A percentile compares a stretch with the other conserved stretches of the same genome.
These are phyloP conservation scores for Leptographium lundbergii DNA, from an alignment of 2,329 filamentous ascomycete genomes.

Conservation along the genomic window DNA sequence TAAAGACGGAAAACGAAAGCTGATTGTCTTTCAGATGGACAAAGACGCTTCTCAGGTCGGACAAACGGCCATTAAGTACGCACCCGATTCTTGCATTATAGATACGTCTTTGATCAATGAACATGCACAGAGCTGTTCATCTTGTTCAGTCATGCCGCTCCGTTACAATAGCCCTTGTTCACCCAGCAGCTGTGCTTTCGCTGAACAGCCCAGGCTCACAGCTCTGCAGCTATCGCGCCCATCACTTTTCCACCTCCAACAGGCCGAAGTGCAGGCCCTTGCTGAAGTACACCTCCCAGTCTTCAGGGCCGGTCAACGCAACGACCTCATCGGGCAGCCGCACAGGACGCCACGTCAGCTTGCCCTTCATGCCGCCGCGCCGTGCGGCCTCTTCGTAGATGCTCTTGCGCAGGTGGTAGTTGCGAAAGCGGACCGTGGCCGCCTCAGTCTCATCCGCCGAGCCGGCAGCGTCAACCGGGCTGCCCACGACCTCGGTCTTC, in stretches of 20 bases:
- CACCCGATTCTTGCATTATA: too few relatives aligned
- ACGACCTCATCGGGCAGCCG: slow-evolving; percentile 12
- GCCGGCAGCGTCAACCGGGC: not conserved
- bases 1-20: not conserved
- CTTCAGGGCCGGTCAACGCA: not conserved
- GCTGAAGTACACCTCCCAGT: slow-evolving; percentile 4
- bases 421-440: slow-evolving; percentile 13
- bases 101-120: too few relatives aligned
- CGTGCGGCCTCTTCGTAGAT: slow-evolving; percentile 18
- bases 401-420: slow-evolving; percentile 17
- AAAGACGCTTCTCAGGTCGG: not conserved
- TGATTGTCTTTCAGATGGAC: not conserved
- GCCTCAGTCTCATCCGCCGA: slow-evolving; percentile 1
- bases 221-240: too few relatives aligned
- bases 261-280: slow-evolving; percentile 4
- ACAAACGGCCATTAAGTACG: too few relatives aligned
- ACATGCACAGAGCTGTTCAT: too few relatives aligned
- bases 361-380: slow-evolving; percentile 16
- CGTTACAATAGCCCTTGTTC: too few relatives aligned
- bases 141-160: too few relatives aligned
- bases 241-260: slow-evolving; percentile 6
- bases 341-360: slow-evolving; percentile 15
- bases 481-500: slow-evolving; percentile 5
- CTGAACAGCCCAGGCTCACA: too few relatives aligned
- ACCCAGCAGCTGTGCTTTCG: not conserved